Evolutionary conservation across 495 filamentous ascomycete genomes (phyloP).

Genomic region (Jackrogersella minutella): DNA sequence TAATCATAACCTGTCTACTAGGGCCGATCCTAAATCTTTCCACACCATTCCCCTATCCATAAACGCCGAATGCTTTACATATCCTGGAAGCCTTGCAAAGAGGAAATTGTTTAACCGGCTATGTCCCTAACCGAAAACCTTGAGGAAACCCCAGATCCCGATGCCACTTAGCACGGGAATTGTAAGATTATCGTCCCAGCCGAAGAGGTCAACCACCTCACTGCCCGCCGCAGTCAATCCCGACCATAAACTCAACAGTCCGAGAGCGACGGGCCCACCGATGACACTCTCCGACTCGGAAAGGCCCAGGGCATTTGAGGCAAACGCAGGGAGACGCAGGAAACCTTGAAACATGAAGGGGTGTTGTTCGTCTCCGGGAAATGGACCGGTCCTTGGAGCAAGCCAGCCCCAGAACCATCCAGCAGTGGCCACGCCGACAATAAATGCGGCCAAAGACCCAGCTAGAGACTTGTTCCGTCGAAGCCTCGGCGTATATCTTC

Average conservation of each 20-base stretch:
- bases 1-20: conserved; percentile 34
- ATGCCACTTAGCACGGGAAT: conserved; percentile 91
- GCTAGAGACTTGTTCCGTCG: conserved; percentile 90
- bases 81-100: conserved; percentile 10
- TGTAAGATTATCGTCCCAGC: conserved; percentile 96
- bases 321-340: conserved; percentile 67
- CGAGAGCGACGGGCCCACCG: conserved; percentile 77
- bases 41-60: not conserved
- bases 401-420: conserved; percentile 87
- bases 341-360: conserved; percentile 84
- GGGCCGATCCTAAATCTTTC: conserved; percentile 9
- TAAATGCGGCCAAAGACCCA: conserved; percentile 82
- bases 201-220: conserved; percentile 89
- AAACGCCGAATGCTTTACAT: conserved; percentile 32
- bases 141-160: conserved; percentile 93
- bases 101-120: conserved; percentile 19
- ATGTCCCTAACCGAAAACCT: conserved; percentile 74
- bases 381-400: conserved; percentile 71
- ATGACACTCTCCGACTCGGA: conserved; percentile 58
- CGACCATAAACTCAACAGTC: conserved; percentile 83
- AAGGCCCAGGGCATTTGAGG: conserved; percentile 59
- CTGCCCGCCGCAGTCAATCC: conserved; percentile 86
- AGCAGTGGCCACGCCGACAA: conserved; percentile 82
- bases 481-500: conserved; percentile 84
- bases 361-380: conserved; percentile 67